Base-by-base conservation (phyloP, 2,329 filamentous ascomycete genomes). In the Xylariales sp. region DNA sequence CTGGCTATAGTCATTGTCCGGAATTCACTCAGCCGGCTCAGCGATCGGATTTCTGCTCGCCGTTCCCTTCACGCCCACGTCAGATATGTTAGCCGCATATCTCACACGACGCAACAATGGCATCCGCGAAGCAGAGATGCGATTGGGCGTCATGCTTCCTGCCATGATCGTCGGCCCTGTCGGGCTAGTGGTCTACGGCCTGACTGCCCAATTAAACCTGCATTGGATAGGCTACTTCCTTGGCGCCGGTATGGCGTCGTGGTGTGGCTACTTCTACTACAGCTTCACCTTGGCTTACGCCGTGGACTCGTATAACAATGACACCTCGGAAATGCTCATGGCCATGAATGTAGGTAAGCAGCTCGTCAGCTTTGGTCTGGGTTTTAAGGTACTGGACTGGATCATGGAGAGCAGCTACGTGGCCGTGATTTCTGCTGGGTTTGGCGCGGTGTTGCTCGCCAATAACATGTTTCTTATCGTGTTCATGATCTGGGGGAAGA, bases 311-410 rank as follows among this genome's bases (percentile, higher is more conserved):
- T 87, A 89, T 76, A 84, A 83, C 23, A 80, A 83, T 41, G 87
- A 89, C 70, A 85, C 86, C n/a, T 85, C 83, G 30, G 87, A 89
- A 78, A 89, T 89, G 87, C 81, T 89, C 10, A 89, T 87, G 67
- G 84, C 85, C 3, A 87, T 87, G 81, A 86, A 86, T 70, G 73
- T 87, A n/a, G 85, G 85, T 10, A 87, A 87, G 74, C 84, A 87
- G 76, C 83, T 84, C 2, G 85, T 87, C 59, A 84, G 82, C 64
- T 87, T 87, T 68, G 85, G 84, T 1, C 82, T 87, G 75, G 83
- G 83, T 3, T 77, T 83, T 59, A 80, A 85, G 64, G 76, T 87
- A 59, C 75, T 87, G 16, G 81, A 85, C 65, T 87, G 85, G 85
- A 81, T 87, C 30, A 65, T 80, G 63, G 68, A 81, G 57, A 78